Evolutionary conservation across 352 stramenopile species (phyloP), one percentile per base, ranked within the genome.

Genomic region (Globisporangium sylvaticum): DNA sequence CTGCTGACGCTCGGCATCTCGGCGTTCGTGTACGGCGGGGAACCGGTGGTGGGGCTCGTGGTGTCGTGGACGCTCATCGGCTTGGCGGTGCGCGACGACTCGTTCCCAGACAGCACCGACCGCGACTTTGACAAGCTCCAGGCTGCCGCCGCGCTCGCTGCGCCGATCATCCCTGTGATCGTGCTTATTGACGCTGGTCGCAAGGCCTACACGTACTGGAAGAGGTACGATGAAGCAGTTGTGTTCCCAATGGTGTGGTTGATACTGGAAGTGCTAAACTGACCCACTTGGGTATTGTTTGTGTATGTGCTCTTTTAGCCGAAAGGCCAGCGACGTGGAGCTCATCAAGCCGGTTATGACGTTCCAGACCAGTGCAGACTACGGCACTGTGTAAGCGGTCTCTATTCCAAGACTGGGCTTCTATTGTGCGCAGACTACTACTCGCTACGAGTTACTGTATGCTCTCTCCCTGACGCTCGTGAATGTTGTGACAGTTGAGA

Each of bases 161-260:
- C 76, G 31, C 74, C 75, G 6, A 76, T 84, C 53, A 83, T 87
- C 64, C 74, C 77, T 48, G 69, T 80, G 27, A 58, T 87, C 46
- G 44, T 79, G 18, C 62, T 84, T 63, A 75, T 84, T 25, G 78
- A 81, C 55, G 74, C 71, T 44, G 60, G 72, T 1, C 76, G 74
- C 74, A 84, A 83, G 60, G 58, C 70, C 56, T 87, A 84, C 60
- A 58, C 75, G 42, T 74, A 80, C 76, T 84, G 75, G 66, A 79
- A 84, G 79, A 65, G 65, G 78, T 87, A 59, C 69, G 78, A n/a
- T n/a, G n/a, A n/a, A n/a, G n/a, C n/a, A n/a, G n/a, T n/a, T 70
- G 12, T 44, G 12, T 20, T 20, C 37, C 37, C 37, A 20, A 15
- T 44, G 14, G 12, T 18, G 58, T 24, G n/a, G 12, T 15, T 4